Evolutionary conservation across 2,329 filamentous ascomycete species (phyloP).

Genomic region (Aspergillus pseudoterreus): DNA sequence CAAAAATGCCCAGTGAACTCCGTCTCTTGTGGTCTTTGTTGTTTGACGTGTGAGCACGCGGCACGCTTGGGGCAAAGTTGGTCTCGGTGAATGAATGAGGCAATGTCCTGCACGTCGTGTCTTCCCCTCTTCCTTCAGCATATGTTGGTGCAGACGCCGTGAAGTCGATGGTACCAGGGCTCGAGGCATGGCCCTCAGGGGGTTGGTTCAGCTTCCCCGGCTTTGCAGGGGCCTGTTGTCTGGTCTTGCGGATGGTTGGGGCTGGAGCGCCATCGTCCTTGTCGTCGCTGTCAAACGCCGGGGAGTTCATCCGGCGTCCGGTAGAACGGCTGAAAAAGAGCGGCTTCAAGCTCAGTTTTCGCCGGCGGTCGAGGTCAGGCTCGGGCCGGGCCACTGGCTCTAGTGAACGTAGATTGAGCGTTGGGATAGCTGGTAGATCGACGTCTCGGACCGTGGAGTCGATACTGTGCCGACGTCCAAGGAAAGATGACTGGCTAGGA

Average conservation of each 20-base stretch:
- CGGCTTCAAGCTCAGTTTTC: slow-evolving; percentile 34
- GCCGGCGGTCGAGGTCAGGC: slow-evolving; percentile 22
- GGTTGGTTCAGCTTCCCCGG: slow-evolving; percentile 10
- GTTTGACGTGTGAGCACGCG: slow-evolving; percentile 24
- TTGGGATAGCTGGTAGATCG: slow-evolving; percentile 24
- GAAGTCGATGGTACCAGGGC: slow-evolving; percentile 11
- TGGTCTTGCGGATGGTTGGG: slow-evolving; percentile 29
- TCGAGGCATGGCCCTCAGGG: slow-evolving; percentile 7
- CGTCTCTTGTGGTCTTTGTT: slow-evolving; percentile 34
- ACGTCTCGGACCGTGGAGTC: slow-evolving; percentile 23
- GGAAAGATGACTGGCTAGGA: slow-evolving; percentile 23
- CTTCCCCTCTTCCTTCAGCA: slow-evolving; percentile 8
- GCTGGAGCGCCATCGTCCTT: slow-evolving; percentile 32
- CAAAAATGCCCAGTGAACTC: slow-evolving; percentile 35
- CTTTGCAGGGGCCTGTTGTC: slow-evolving; percentile 15
- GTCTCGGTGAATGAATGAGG: slow-evolving; percentile 28
- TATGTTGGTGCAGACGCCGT: slow-evolving; percentile 16
- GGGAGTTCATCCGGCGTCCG: slow-evolving; percentile 23
- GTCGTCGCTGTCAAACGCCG: slow-evolving; percentile 22
- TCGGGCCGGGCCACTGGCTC: slow-evolving; percentile 15
- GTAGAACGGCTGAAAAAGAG: slow-evolving; percentile 32
- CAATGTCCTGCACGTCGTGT: slow-evolving; percentile 11
- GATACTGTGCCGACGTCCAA: slow-evolving; percentile 24
- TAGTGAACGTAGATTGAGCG: slow-evolving; percentile 25
- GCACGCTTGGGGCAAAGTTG: slow-evolving; percentile 15